Percentiles rank a stretch among this genome's conserved stretches.
Conservation (phyloP, 306 rosid species). For the Casuarina cunninghamiana region DNA sequence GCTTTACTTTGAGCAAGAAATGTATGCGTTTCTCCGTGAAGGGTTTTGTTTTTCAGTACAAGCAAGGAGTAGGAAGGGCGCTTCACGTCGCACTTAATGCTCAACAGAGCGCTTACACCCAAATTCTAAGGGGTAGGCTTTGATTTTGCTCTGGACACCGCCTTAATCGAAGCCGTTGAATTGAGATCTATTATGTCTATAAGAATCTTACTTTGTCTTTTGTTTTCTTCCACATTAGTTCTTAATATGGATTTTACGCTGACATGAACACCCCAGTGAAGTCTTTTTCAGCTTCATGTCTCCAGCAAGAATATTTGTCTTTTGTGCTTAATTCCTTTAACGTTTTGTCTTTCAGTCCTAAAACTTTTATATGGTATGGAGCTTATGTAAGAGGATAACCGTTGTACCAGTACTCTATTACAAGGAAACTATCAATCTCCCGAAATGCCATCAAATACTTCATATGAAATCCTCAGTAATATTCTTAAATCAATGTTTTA, state of each 20-base stretch:
- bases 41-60: background rate
- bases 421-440: no score
- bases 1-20: background rate
- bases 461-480: no score
- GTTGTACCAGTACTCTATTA: no score
- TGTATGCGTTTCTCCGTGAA: background rate
- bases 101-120: background rate
- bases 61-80: background rate
- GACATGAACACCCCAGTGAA: background rate
- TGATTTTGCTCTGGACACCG: background rate
- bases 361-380: no score
- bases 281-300: background rate
- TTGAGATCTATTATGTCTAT: background rate
- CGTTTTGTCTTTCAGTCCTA: no score
- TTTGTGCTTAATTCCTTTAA: no score
- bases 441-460: no score
- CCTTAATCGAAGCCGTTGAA: background rate
- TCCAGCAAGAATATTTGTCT: no score
- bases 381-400: no score
- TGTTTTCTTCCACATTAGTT: background rate
- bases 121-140: background rate
- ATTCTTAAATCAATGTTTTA: no score
- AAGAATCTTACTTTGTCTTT: background rate
- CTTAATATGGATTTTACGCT: background rate
- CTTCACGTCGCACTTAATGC: background rate